A percentile compares a stretch with the other conserved stretches of the same genome.
Evolutionary conservation across 768 basidiomycete genomes (phyloP).

Genomic region (Mrakia hoshinonis): DNA sequence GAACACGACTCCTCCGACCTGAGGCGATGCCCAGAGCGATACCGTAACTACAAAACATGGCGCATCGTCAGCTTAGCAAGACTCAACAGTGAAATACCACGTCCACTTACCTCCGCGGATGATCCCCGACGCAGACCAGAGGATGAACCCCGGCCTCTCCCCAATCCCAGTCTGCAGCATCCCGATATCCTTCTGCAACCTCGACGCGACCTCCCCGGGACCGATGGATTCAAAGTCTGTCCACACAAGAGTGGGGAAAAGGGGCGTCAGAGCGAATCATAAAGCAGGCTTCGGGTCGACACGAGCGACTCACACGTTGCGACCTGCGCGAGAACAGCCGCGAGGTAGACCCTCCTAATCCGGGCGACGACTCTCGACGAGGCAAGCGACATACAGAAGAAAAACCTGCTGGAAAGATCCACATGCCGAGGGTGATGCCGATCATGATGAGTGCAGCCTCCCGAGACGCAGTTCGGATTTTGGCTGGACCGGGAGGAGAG

Average conservation of each 20-base stretch:
- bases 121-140: slow-evolving; percentile 15
- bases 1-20: slow-evolving; percentile 29
- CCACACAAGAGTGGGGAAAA: too few species aligned
- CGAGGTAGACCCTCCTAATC: slow-evolving; percentile 27
- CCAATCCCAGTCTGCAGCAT: slow-evolving; percentile 27
- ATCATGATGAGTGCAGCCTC: neutral
- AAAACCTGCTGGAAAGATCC: slow-evolving; percentile 11
- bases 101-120: neutral
- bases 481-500: neutral
- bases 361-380: slow-evolving; percentile 8
- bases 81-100: too few species aligned
- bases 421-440: neutral
- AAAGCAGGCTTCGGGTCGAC: too few species aligned
- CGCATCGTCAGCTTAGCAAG: neutral
- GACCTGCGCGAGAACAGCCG: slow-evolving; percentile 27
- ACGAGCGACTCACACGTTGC: too few species aligned
- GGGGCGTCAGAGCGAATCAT: too few species aligned
- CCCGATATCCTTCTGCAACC: slow-evolving; percentile 24
- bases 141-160: slow-evolving; percentile 26
- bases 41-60: slow-evolving; percentile 17
- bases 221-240: slow-evolving; percentile 30
- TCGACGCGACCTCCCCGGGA: slow-evolving; percentile 29
- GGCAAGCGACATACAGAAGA: slow-evolving; percentile 20
- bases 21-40: slow-evolving; percentile 20
- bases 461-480: neutral